Base-by-base conservation (phyloP, 2,329 filamentous ascomycete genomes). In the Immersiporthe knoxdaviesiana region DNA sequence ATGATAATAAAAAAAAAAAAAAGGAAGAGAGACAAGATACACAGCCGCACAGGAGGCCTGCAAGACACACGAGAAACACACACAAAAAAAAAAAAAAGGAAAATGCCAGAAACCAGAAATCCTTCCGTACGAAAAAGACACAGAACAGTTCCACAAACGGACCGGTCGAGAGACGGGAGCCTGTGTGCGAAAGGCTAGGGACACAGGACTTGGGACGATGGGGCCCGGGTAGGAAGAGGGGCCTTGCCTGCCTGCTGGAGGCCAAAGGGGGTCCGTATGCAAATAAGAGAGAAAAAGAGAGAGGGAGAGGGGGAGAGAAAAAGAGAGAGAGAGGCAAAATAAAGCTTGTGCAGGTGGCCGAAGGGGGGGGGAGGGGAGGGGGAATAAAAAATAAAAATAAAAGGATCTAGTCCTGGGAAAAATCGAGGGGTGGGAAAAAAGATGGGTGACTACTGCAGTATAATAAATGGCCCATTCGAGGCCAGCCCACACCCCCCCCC, bases 361-460 rank as follows among this genome's bases (percentile, higher is more conserved):
- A 47, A 68, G 8, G 35, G 35, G 35, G 35, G 35, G 35, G 35
- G n/a, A n/a, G 62, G 61, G 56, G 44, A 39, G 37, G 65, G n/a
- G n/a, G n/a, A n/a, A n/a, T n/a, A n/a, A n/a, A n/a, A n/a, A n/a
- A n/a, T n/a, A n/a, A n/a, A 66, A 63, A 63, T 50, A 70, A 66
- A 66, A 65, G 44, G 35, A 62, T 63, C 66, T 68, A 66, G 66
- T 47, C 69, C 69, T 60, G 39, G 54, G 66, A 35, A 35, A 60
- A 54, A 59, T 66, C 35, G n/a, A 63, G 63, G 37, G 32, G 50
- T 59, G 66, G 68, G 66, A 59, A 70, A 39, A 59, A 70, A 39
- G 59, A 63, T 60, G 69, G 61, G 62, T 70, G 67, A 56, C 62
- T 70, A 68, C 59, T 61, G 59, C 59, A 61, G 69, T 70, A 70